Percentiles rank a stretch among this genome's conserved stretches.
These are phyloP conservation scores for Globisporangium uncinulatum DNA, from an alignment of 352 stramenopile genomes.

Conservation along the genomic window DNA sequence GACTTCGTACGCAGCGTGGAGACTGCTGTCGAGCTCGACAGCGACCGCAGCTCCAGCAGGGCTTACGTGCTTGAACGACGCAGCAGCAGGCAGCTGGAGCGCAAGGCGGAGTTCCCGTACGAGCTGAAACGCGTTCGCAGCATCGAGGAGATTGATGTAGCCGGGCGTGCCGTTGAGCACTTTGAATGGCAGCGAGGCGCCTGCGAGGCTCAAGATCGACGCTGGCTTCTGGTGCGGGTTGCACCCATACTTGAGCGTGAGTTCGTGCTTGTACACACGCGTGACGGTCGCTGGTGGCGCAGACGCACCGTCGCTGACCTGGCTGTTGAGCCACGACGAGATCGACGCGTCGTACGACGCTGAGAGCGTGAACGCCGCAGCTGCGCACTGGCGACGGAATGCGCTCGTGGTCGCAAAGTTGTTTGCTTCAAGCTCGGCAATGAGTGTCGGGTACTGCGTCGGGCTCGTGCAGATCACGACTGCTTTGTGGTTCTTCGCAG, in stretches of 20 bases:
- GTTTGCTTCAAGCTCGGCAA: constrained; percentile 91
- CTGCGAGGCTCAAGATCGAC: constrained; percentile 60
- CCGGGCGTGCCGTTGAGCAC: constrained; percentile 92
- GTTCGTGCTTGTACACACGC: constrained; percentile 95
- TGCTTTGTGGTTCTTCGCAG: constrained; percentile 99
- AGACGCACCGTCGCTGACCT: constrained; percentile 72
- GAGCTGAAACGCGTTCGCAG: constrained; percentile 98
- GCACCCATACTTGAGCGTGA: constrained; percentile 94
- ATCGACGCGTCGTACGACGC: constrained; percentile 97
- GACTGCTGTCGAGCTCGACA: constrained; percentile 92
- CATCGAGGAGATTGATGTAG: constrained; percentile 99
- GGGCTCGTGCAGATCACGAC: constrained; percentile 97
- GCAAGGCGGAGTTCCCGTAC: constrained; percentile 95
- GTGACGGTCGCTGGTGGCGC: too few species aligned
- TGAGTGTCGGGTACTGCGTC: constrained; percentile 93
- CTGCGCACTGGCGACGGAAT: constrained; percentile 81
- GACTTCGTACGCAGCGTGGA: constrained; percentile 95
- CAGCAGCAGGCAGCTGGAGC: constrained; percentile 91
- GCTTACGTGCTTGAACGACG: constrained; percentile 99
- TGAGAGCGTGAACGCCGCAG: constrained; percentile 74
- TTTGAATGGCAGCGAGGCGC: constrained; percentile 79
- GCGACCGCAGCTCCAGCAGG: constrained; percentile 95
- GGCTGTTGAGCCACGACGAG: constrained; percentile 93
- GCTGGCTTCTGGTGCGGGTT: constrained; percentile 99
- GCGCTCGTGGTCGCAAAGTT: constrained; percentile 89